Evolutionary conservation across 1,284 basidiomycete species (phyloP).

Genomic region (Malassezia vespertilionis): DNA sequence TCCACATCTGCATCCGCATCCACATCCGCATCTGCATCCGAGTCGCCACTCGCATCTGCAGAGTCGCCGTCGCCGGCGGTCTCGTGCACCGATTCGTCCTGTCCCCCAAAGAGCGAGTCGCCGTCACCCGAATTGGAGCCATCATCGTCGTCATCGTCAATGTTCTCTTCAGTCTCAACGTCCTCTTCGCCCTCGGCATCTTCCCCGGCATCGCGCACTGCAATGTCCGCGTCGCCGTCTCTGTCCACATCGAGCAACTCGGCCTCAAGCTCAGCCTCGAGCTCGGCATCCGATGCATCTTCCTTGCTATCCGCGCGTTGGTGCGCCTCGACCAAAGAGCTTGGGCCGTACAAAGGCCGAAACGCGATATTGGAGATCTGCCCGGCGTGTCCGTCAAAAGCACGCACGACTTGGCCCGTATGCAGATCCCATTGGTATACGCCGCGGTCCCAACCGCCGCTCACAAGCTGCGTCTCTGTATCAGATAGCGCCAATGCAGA

Average conservation of each 20-base stretch:
- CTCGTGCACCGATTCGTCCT: conserved; percentile 10
- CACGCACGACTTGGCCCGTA: conserved; percentile 68
- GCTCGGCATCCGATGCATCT: conserved; percentile 2
- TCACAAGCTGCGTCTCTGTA: conserved; percentile 72
- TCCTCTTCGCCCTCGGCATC: conserved; percentile 22
- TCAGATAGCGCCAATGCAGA: conserved; percentile 71
- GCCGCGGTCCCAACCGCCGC: conserved; percentile 87
- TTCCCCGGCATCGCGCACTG: conserved; percentile 15
- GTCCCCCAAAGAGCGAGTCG: conserved; percentile 24
- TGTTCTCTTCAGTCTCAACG: conserved; percentile 31
- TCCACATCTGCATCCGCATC: too few relatives aligned
- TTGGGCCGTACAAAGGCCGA: conserved; percentile 53
- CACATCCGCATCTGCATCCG: conserved; percentile 16
- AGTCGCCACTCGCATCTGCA: conserved; percentile 15
- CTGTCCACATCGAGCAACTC: conserved; percentile 25
- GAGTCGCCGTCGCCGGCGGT: conserved; percentile 16
- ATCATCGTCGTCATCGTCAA: conserved; percentile 21
- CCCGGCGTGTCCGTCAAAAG: conserved; percentile 70
- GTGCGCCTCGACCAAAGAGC: not conserved
- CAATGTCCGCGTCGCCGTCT: conserved; percentile 14
- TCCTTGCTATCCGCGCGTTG: not conserved
- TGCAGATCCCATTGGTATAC: conserved; percentile 98
- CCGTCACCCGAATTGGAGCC: too few relatives aligned
- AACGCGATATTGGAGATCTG: conserved; percentile 75
- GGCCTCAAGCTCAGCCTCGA: conserved; percentile 32